A percentile compares a stretch with the other conserved stretches of the same genome.
Evolutionary conservation across 257 asterid genomes (phyloP).

Genomic region (Cynanchum wilfordii): DNA sequence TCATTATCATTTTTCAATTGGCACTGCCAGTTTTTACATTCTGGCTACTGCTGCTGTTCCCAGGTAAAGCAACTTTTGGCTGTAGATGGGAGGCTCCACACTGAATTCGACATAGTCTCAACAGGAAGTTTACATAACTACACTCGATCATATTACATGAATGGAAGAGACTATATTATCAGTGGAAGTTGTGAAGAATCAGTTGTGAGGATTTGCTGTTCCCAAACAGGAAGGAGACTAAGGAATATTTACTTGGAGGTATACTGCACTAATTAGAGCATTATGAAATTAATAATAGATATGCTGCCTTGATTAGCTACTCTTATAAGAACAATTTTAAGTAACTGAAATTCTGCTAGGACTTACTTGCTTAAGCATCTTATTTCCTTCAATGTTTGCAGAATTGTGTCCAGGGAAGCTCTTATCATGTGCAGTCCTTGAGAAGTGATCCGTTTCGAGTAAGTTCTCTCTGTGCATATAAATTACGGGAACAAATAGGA

Average conservation of each 20-base stretch:
- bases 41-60: slow-evolving; percentile 6
- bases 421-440: slow-evolving; percentile 63
- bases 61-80: slow-evolving; percentile 75
- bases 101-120: slow-evolving; percentile 61
- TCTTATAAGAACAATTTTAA: no score
- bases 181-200: slow-evolving; percentile 79
- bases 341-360: neutral
- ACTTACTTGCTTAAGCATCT: neutral
- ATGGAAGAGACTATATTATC: slow-evolving; percentile 66
- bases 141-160: slow-evolving; percentile 86
- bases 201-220: slow-evolving; percentile 58
- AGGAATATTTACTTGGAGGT: slow-evolving; percentile 63
- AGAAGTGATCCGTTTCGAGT: slow-evolving; percentile 85
- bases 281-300: neutral
- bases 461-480: slow-evolving; percentile 20
- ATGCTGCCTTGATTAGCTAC: neutral
- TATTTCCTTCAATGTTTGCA: slow-evolving; percentile 17
- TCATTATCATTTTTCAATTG: neutral
- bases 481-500: neutral
- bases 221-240: slow-evolving; percentile 70
- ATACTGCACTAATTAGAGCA: slow-evolving; percentile 2
- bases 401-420: slow-evolving; percentile 41
- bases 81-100: slow-evolving; percentile 66
- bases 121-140: slow-evolving; percentile 66
- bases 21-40: neutral